phyloP scores from a whole-genome alignment of 2,329 filamentous ascomycete genomes.

The Aplosporella prunicola region DNA sequence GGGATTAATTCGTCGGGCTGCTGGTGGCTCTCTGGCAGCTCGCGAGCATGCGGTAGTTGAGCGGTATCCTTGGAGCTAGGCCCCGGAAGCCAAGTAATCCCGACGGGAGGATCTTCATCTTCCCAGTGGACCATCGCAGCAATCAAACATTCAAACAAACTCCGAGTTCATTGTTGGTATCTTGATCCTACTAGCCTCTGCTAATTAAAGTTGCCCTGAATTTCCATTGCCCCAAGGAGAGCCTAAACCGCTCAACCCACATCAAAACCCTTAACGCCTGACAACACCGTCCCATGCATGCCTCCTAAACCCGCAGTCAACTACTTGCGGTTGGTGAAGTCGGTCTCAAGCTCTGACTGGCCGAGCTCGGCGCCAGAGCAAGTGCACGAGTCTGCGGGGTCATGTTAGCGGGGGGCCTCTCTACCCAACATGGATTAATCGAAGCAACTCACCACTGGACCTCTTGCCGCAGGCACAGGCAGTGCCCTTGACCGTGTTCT shows the following conservation, averaged over 20 bases:
- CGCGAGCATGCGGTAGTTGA: constrained; percentile 7
- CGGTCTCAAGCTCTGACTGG: constrained; percentile 60
- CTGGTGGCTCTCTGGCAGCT: constrained; percentile 9
- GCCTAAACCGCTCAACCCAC: no score
- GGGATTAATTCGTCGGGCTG: constrained; percentile 9
- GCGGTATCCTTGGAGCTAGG: constrained; percentile 6
- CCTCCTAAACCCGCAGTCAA: not conserved
- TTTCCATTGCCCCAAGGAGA: no score
- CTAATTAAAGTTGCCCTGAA: no score
- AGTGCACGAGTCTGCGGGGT: constrained; percentile 49
- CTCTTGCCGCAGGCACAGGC: constrained; percentile 72
- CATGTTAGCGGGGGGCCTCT: not conserved
- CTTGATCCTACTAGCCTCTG: no score
- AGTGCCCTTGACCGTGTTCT: constrained; percentile 56
- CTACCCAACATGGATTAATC: not conserved
- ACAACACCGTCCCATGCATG: constrained; percentile 3
- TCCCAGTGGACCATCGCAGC: no score
- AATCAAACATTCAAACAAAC: no score
- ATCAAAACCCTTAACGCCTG: constrained; percentile 6
- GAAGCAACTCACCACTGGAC: constrained; percentile 49
- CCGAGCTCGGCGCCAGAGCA: constrained; percentile 64
- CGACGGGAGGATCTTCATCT: constrained; percentile 6
- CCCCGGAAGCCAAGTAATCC: constrained; percentile 5
- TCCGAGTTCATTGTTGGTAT: no score
- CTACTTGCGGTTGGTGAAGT: constrained; percentile 66